These are phyloP conservation scores for Aspergillus fumigatiaffinis DNA, from an alignment of 2,329 filamentous ascomycete genomes.

Conservation along the genomic window DNA sequence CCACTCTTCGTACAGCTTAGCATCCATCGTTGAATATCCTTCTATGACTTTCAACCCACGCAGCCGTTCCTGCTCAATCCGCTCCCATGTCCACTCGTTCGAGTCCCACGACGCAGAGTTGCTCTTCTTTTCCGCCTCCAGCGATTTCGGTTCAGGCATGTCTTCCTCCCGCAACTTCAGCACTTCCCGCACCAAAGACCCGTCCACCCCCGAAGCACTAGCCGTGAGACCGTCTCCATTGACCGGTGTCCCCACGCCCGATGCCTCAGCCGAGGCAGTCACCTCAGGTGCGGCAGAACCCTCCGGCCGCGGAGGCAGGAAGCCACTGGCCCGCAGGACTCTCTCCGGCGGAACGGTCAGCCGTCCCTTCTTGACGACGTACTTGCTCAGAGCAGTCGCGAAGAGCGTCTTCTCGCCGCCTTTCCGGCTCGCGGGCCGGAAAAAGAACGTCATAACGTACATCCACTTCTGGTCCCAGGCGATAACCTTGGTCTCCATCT, in stretches of 20 bases:
- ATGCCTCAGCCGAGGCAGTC: conserved; percentile 18
- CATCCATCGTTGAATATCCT: conserved; percentile 53
- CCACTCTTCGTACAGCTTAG: conserved; percentile 48
- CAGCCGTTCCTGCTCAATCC: conserved; percentile 55
- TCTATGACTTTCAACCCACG: conserved; percentile 53
- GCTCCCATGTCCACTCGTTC: conserved; percentile 57
- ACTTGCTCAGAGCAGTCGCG: conserved; percentile 71
- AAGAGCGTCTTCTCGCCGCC: conserved; percentile 60
- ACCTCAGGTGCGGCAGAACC: conserved; percentile 36
- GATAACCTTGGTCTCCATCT: conserved; percentile 69
- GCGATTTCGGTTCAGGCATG: conserved; percentile 21
- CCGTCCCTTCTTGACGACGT: conserved; percentile 76
- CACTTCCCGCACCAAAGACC: conserved; percentile 34
- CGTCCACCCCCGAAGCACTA: conserved; percentile 30
- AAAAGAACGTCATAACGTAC: conserved; percentile 70
- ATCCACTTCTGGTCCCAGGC: conserved; percentile 80
- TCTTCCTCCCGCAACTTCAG: conserved; percentile 30
- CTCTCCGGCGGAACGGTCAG: conserved; percentile 80
- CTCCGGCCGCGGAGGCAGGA: conserved; percentile 70
- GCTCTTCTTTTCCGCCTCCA: conserved; percentile 29
- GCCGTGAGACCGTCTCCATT: conserved; percentile 32
- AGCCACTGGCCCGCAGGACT: conserved; percentile 64
- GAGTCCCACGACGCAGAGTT: conserved; percentile 30
- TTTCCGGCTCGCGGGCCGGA: conserved; percentile 48
- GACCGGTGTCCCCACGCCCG: conserved; percentile 30